Evolutionary conservation across 139 green algal species (phyloP).

Genomic region (Klebsormidium nitens): DNA sequence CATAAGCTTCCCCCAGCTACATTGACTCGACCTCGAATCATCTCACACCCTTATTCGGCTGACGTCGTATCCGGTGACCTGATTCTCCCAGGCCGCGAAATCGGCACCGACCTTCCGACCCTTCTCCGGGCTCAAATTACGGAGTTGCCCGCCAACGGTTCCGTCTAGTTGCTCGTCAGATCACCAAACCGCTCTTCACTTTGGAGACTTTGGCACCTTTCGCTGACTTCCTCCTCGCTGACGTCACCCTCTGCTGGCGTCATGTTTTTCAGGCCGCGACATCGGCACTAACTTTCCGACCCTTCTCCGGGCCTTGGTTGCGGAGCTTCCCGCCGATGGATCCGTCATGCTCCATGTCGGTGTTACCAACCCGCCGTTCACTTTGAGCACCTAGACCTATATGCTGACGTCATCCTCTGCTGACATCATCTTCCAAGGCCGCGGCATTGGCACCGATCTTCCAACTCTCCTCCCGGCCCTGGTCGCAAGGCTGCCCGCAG

Average conservation of each 20-base stretch:
- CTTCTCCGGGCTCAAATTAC: conserved; percentile 58
- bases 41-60: conserved; percentile 75
- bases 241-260: not conserved
- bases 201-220: too few species aligned
- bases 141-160: conserved; percentile 63
- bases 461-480: conserved; percentile 59
- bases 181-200: too few species aligned
- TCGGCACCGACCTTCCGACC: conserved; percentile 59
- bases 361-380: too few species aligned
- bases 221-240: conserved; percentile 74
- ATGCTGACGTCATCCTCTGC: conserved; percentile 44
- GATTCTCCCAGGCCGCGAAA: conserved; percentile 52
- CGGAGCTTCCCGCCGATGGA: conserved; percentile 63
- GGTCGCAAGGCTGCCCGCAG: conserved; percentile 61
- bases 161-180: conserved; percentile 76
- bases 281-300: conserved; percentile 61
- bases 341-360: conserved; percentile 74
- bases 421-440: conserved; percentile 18
- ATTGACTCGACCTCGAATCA: too few species aligned
- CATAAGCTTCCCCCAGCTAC: too few species aligned
- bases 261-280: conserved; percentile 52
- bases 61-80: conserved; percentile 4
- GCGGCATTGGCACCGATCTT: conserved; percentile 73
- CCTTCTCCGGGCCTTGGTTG: conserved; percentile 57
- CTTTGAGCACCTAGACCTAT: too few species aligned